Conservation (phyloP, 2,329 filamentous ascomycete genomes). For the Juglanconis oblonga region DNA sequence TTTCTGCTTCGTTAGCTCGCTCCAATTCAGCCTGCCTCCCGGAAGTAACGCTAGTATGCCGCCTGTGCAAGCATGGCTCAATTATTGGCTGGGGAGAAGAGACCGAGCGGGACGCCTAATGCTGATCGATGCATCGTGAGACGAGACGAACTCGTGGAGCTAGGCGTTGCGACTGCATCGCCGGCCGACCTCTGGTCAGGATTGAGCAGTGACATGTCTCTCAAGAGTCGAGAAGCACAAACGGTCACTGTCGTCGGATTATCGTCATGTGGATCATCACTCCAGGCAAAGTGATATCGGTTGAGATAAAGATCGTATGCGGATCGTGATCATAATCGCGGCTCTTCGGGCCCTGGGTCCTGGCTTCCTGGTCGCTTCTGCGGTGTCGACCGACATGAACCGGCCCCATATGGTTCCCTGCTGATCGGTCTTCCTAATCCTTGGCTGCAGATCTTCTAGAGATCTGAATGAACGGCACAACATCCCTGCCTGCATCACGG, state of each 20-base stretch:
- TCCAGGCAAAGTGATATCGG: too few relatives aligned
- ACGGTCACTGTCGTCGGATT: too few relatives aligned
- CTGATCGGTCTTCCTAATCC: not conserved
- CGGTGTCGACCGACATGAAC: too few relatives aligned
- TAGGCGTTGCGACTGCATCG: not conserved
- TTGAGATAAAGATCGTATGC: not conserved
- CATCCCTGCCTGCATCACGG: not conserved
- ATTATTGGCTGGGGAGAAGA: not conserved
- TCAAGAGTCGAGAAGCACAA: too few relatives aligned
- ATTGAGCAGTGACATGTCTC: too few relatives aligned
- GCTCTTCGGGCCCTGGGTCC: not conserved
- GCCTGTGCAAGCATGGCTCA: not conserved
- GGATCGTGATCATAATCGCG: not conserved
- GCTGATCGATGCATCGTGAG: not conserved
- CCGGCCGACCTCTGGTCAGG: too few relatives aligned
- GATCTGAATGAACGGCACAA: constrained; percentile 1
- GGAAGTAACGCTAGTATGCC: too few relatives aligned
- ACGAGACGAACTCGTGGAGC: not conserved
- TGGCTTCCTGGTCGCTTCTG: not conserved
- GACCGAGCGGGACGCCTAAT: not conserved
- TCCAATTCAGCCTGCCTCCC: constrained; percentile 1
- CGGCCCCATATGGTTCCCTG: not conserved
- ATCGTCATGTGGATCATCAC: too few relatives aligned
- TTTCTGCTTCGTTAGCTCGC: not conserved
- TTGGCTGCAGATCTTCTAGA: constrained; percentile 10